Base-by-base conservation (phyloP, 1,284 basidiomycete species). In the Thelephora terrestris region DNA sequence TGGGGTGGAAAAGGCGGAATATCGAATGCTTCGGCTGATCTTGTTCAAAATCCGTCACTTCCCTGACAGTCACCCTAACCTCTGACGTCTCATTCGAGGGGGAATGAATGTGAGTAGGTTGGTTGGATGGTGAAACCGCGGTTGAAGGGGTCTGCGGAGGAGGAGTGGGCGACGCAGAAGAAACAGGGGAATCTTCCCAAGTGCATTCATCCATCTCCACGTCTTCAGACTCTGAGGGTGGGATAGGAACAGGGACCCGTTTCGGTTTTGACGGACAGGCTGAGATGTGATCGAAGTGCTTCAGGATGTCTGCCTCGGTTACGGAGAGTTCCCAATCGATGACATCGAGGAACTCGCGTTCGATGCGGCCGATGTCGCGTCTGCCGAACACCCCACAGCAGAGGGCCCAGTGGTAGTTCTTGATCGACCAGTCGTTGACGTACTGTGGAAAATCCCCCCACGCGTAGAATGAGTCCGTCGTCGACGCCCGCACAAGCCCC, bases 301-400 rank as follows among this genome's bases (percentile, higher is more conserved):
- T 66, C 44, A 78, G 67, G 48, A 81, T 55, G 52, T 79, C 78
- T 43, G 65, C 69, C 53, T 81, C 77, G 43, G 70, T 64, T 46
- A 81, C 58, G 43, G 68, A 65, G 25, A 81, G 67, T 54, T 80
- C 73, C 55, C 76, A 82, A 55, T 77, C 73, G 46, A 82, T 68
- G 21, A 81, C 76, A 46, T 76, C 72, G 39, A 81, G 71, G 60
- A 79, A 80, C 59, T 82, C 79, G 53, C 78, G 71, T 58, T 82
- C 79, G 53, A 82, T 80, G 50, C 77, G 72, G 32, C 74, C 75
- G 14, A 81, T 71, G 53, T 81, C 78, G 20, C 76, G 70, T 53
- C 75, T 78, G 53, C 76, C 76, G 57, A 81, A 81, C 12, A 79
- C 73, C 47, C 76, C 74, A 2, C 79, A 78, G 58, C 76, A 79